Conservation (phyloP, 345 rosid species). For the Mercurialis annua region DNA sequence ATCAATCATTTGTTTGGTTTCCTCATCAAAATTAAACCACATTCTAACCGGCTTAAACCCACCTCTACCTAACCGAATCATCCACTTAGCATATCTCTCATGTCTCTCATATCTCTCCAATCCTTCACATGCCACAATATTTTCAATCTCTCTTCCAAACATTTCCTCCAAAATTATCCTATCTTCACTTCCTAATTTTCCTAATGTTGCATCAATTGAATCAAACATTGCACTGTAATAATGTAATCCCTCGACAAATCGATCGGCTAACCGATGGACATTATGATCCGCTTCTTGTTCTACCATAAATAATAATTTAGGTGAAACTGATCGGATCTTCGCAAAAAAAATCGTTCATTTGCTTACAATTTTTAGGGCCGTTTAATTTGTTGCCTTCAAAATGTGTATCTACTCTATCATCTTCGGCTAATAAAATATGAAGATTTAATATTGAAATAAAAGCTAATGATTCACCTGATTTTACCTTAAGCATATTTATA, state of each 20-base stretch:
- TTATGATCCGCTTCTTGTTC: constrained; percentile 54
- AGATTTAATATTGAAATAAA: constrained; percentile 44
- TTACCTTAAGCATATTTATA: constrained; percentile 28
- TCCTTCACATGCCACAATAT: constrained; percentile 51
- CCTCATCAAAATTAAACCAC: constrained; percentile 26
- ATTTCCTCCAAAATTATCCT: constrained; percentile 43
- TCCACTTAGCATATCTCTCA: constrained; percentile 43
- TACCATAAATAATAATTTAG: constrained; percentile 33
- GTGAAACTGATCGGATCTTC: constrained; percentile 32
- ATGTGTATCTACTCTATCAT: constrained; percentile 45
- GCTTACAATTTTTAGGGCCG: constrained; percentile 33
- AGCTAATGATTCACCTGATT: constrained; percentile 43
- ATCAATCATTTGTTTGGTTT: constrained; percentile 33
- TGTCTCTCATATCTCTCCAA: constrained; percentile 50
- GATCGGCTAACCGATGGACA: constrained; percentile 28
- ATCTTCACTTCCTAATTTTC: constrained; percentile 17
- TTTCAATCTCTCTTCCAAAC: constrained; percentile 50
- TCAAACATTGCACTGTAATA: constrained; percentile 55
- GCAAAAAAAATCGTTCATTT: constrained; percentile 32
- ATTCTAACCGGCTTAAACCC: constrained; percentile 45
- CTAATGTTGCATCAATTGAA: constrained; percentile 32
- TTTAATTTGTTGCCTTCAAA: constrained; percentile 28
- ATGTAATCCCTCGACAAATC: constrained; percentile 42
- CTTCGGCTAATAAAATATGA: constrained; percentile 42
- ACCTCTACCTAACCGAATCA: constrained; percentile 28